Evolutionary conservation across 352 stramenopile species (phyloP), one percentile per base, ranked within the genome.

Genomic region (Globisporangium cylindrosporum): DNA sequence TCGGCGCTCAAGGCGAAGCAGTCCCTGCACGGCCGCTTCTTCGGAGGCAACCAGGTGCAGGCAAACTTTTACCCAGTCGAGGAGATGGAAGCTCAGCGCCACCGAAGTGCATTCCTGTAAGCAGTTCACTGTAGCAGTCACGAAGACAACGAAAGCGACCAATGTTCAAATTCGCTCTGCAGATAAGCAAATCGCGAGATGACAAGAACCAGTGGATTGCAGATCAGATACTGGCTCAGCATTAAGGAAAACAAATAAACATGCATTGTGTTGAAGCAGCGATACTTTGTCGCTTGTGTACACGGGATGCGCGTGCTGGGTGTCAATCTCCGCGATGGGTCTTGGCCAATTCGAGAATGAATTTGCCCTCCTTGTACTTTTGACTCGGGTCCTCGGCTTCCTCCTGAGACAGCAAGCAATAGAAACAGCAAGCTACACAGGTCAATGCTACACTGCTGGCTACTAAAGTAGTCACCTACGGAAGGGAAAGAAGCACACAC

Each of bases 311-410:
- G 18, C 10, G 43, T 22, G 6, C 41, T 10, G 27, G 27, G 27
- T 32, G 27, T 73, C 24, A 76, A 43, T 76, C 70, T 15, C 63
- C 24, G 61, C 84, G 81, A 57, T 86, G 70, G 54, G 84, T 92
- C 77, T 97, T 93, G 70, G 97, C 95, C 69, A 98, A 94, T 76
- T 99, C 95, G 66, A 99, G 90, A 74, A 99, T 98, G 78, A 94
- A 98, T 70, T 98, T 98, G 67, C 94, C 94, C 78, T 98, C 94
- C 75, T 99, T 99, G 83, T 98, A 99, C 74, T 97, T 98, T 76
- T 98, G 90, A 71, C 77, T 93, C 49, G 84, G 76, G 62, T 98
- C 92, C 66, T 98, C 95, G 43, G 95, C 95, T 71, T 94, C 94
- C 70, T 93, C 86, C 84, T 94, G 70, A 7, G 20, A 65, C 3